These are phyloP conservation scores for Russula dissimulans DNA, from an alignment of 768 basidiomycete species.

Conservation along the genomic window DNA sequence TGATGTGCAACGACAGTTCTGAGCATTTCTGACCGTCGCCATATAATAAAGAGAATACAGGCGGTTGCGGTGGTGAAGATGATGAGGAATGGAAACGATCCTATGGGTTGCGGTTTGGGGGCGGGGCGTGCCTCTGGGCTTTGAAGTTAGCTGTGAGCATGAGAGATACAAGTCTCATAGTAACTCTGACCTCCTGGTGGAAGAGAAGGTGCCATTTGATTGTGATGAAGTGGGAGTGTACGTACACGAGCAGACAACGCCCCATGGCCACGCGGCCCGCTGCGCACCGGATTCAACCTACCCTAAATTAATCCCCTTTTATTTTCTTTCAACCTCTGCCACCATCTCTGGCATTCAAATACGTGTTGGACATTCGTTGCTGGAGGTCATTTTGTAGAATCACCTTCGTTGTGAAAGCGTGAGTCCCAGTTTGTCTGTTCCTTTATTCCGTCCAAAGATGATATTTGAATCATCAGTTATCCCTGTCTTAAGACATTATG, in stretches of 20 bases:
- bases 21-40: conserved; percentile 47
- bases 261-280: background rate
- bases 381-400: background rate
- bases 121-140: conserved; percentile 32
- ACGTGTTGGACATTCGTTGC: too few species aligned
- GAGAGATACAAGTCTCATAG: background rate
- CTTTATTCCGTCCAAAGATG: background rate
- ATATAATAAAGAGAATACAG: conserved; percentile 49
- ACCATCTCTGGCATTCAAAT: too few species aligned
- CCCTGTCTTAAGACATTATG: conserved; percentile 18
- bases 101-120: conserved; percentile 55
- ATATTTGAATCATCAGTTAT: conserved; percentile 16
- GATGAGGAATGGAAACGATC: conserved; percentile 42
- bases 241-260: too few species aligned
- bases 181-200: conserved; percentile 9
- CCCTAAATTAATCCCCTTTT: background rate
- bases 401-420: background rate
- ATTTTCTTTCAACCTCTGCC: too few species aligned
- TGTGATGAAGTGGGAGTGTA: background rate
- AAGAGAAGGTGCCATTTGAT: conserved; percentile 4
- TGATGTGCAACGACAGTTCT: conserved; percentile 50
- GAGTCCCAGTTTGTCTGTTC: background rate
- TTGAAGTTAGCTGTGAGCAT: background rate
- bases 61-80: conserved; percentile 47
- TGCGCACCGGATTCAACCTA: background rate